These are phyloP conservation scores for Aspergillus fumigatus DNA, from an alignment of 2,329 filamentous ascomycete genomes.

Conservation along the genomic window DNA sequence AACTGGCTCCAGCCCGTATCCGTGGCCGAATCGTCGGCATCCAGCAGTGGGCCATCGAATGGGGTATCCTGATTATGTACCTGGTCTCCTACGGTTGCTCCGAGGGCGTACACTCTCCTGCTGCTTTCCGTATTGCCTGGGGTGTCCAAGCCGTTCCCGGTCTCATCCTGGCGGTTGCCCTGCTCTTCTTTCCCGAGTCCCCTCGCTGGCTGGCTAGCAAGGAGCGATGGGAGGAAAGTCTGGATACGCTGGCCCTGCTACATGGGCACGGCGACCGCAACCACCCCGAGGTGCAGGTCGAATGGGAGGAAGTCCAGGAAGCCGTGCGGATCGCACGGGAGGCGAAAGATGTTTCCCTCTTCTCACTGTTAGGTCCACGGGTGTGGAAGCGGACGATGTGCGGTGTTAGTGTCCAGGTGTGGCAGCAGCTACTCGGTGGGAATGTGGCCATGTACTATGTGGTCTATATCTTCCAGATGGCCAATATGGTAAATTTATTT, in stretches of 20 bases:
- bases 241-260: slow-evolving; percentile 50
- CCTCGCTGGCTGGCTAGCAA: slow-evolving; percentile 59
- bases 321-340: slow-evolving; percentile 30
- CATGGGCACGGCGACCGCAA: slow-evolving; percentile 53
- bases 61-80: slow-evolving; percentile 44
- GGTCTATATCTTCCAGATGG: slow-evolving; percentile 59
- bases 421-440: slow-evolving; percentile 54
- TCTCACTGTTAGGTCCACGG: slow-evolving; percentile 43
- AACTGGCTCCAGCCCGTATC: slow-evolving; percentile 40
- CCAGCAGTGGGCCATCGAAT: slow-evolving; percentile 44
- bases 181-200: slow-evolving; percentile 56
- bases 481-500: slow-evolving; percentile 45
- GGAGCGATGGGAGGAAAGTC: slow-evolving; percentile 53
- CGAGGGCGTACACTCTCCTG: slow-evolving; percentile 32
- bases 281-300: slow-evolving; percentile 54
- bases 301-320: slow-evolving; percentile 39
- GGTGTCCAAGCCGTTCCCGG: slow-evolving; percentile 59
- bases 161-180: slow-evolving; percentile 51
- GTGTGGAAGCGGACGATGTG: slow-evolving; percentile 52
- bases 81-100: slow-evolving; percentile 38
- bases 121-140: slow-evolving; percentile 58
- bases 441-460: slow-evolving; percentile 59
- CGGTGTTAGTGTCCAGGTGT: slow-evolving; percentile 52
- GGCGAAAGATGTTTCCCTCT: slow-evolving; percentile 29
- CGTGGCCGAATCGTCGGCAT: slow-evolving; percentile 42